A percentile compares a stretch with the other conserved stretches of the same genome.
These are phyloP conservation scores for Fusarium sterilihyphosum DNA, from an alignment of 2,329 filamentous ascomycete species.

Conservation along the genomic window DNA sequence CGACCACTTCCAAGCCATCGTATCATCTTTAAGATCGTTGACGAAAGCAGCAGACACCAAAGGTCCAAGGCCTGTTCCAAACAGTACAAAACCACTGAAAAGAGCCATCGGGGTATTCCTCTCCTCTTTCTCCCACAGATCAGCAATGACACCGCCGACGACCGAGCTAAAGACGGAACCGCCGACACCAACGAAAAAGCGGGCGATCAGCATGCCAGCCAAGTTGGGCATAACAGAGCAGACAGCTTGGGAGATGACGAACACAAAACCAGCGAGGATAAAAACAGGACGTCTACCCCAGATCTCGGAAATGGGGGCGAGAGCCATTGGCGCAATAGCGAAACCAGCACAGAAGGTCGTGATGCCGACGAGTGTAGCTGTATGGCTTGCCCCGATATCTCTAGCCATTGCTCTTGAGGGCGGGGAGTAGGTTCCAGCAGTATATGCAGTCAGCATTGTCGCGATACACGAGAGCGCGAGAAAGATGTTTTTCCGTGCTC, in stretches of 20 bases:
- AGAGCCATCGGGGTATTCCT: conserved; percentile 91
- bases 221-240: conserved; percentile 77
- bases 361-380: conserved; percentile 78
- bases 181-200: conserved; percentile 82
- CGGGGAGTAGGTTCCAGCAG: conserved; percentile 82
- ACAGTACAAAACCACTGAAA: conserved; percentile 81
- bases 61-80: conserved; percentile 83
- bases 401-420: conserved; percentile 71
- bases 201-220: conserved; percentile 77
- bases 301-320: conserved; percentile 89
- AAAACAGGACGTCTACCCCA: conserved; percentile 89
- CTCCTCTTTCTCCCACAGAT: conserved; percentile 81
- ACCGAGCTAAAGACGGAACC: conserved; percentile 85
- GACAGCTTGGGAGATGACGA: conserved; percentile 74
- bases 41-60: conserved; percentile 76
- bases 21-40: conserved; percentile 60
- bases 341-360: conserved; percentile 87
- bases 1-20: conserved; percentile 80
- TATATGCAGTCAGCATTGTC: conserved; percentile 81
- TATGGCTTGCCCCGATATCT: conserved; percentile 71
- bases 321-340: conserved; percentile 83
- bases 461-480: conserved; percentile 79
- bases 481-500: conserved; percentile 73
- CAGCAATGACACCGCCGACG: conserved; percentile 90
- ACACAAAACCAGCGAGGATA: conserved; percentile 75